Conservation (phyloP, 2,329 filamentous ascomycete species). For the Venturia pyrina region DNA sequence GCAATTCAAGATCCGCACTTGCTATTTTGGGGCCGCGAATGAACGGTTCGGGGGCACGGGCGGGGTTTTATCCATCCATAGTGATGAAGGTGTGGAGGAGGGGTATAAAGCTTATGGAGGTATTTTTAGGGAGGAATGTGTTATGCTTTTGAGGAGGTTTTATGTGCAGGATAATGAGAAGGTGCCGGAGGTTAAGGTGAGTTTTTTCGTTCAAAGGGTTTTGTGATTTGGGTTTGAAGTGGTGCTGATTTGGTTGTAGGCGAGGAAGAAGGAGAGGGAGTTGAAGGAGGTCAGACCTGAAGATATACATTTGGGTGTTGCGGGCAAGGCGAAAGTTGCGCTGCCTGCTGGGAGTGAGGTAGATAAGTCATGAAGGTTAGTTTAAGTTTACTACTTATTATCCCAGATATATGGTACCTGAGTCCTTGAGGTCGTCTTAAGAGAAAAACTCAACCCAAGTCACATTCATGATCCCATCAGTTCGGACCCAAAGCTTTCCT, state of each 20-base stretch:
- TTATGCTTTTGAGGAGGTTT: slow-evolving; percentile 83
- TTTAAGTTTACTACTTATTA: no score
- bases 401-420: no score
- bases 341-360: background rate
- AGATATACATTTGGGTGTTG: background rate
- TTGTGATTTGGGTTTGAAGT: background rate
- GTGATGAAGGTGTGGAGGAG: slow-evolving; percentile 61
- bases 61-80: slow-evolving; percentile 80
- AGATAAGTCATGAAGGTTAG: background rate
- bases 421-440: no score
- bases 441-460: no score
- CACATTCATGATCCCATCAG: no score
- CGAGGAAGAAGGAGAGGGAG: slow-evolving; percentile 1
- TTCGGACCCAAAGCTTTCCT: no score
- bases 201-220: background rate
- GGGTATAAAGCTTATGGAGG: slow-evolving; percentile 79
- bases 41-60: slow-evolving; percentile 96
- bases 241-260: background rate
- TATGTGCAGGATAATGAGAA: slow-evolving; percentile 97
- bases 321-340: background rate
- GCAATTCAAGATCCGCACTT: slow-evolving; percentile 77
- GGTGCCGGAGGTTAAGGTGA: slow-evolving; percentile 39
- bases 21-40: slow-evolving; percentile 92
- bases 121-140: slow-evolving; percentile 83
- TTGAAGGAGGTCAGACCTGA: slow-evolving; percentile 3